Percentiles rank a stretch among this genome's conserved stretches.
Evolutionary conservation across 179 eudicot species (phyloP).

Genomic region (Drosera spatulata): DNA sequence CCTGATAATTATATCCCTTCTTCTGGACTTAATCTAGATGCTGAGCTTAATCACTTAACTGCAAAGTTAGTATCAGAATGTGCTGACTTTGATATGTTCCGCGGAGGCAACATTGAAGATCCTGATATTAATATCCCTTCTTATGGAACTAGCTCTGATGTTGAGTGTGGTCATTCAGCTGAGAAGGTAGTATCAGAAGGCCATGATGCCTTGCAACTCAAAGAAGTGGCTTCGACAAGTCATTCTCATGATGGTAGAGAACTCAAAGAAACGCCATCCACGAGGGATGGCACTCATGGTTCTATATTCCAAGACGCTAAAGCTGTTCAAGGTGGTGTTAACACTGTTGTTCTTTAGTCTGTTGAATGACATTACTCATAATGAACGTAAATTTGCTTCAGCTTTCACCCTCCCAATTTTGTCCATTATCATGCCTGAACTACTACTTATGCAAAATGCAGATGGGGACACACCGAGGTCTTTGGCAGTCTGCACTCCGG

Average conservation of each 20-base stretch:
- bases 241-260: slow-evolving; percentile 11
- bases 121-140: slow-evolving; percentile 16
- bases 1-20: too few relatives aligned
- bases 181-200: slow-evolving; percentile 15
- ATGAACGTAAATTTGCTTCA: background rate
- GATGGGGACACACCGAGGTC: slow-evolving; percentile 31
- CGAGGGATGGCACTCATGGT: slow-evolving; percentile 24
- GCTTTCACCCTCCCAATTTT: background rate
- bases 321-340: slow-evolving; percentile 16
- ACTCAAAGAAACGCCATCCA: slow-evolving; percentile 20
- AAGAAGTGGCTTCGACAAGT: background rate
- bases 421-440: background rate
- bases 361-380: background rate
- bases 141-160: slow-evolving; percentile 17
- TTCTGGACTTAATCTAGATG: too few relatives aligned
- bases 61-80: too few relatives aligned
- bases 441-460: slow-evolving; percentile 14
- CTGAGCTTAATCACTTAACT: too few relatives aligned
- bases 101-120: slow-evolving; percentile 5
- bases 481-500: slow-evolving; percentile 55
- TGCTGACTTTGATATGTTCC: too few relatives aligned
- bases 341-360: background rate
- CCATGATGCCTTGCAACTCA: too few relatives aligned
- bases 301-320: slow-evolving; percentile 21
- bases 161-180: slow-evolving; percentile 13